These are phyloP conservation scores for Penicillium sp. DNA, from an alignment of 2,329 filamentous ascomycete species.

Conservation along the genomic window DNA sequence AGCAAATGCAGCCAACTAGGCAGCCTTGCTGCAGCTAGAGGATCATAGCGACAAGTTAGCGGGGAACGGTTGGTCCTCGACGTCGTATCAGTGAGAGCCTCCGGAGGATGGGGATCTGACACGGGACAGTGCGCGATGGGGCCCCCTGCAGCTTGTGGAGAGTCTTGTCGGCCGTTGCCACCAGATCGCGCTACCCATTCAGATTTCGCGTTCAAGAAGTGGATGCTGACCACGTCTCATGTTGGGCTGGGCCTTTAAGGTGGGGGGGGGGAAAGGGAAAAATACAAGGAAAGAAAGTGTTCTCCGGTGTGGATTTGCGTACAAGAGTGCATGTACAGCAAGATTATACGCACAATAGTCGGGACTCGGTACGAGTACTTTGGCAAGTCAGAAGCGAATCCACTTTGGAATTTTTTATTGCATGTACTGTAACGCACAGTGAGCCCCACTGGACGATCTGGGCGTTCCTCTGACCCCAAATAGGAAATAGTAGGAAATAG, in stretches of 20 bases:
- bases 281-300: neutral
- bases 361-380: neutral
- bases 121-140: conserved; percentile 15
- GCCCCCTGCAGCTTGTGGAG: conserved; percentile 15
- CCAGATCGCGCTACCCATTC: conserved; percentile 15
- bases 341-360: neutral
- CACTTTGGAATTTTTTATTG: neutral
- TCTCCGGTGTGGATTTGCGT: neutral
- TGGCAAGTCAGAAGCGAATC: neutral
- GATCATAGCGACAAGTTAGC: conserved; percentile 6
- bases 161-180: conserved; percentile 15
- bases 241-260: neutral
- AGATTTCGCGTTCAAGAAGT: neutral
- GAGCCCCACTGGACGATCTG: conserved; percentile 10
- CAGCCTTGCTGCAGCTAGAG: conserved; percentile 21
- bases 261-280: neutral
- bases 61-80: neutral
- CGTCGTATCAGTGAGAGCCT: conserved; percentile 10
- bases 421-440: conserved; percentile 9
- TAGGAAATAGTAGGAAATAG: neutral
- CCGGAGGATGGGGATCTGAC: conserved; percentile 15
- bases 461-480: conserved; percentile 1
- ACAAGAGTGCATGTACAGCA: neutral
- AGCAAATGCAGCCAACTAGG: conserved; percentile 16
- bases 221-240: conserved; percentile 9